phyloP scores from a whole-genome alignment of 305 asterid genomes.

The Fraxinus nigra region DNA sequence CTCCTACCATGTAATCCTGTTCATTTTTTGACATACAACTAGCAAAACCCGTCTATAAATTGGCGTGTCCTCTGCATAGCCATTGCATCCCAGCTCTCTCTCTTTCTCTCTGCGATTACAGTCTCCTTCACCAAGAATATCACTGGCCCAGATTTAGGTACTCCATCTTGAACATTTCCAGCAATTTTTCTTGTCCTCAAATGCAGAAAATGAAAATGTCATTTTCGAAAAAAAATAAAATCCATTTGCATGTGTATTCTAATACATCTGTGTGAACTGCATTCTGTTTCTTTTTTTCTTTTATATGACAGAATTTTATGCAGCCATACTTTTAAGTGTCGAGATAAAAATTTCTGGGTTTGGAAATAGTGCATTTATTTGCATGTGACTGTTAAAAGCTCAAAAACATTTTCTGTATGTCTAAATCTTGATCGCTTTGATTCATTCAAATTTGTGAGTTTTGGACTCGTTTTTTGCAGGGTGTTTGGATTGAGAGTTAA shows the following conservation, averaged over 20 bases:
- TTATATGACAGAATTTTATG: background rate
- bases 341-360: slow-evolving; percentile 11
- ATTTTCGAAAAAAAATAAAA: background rate
- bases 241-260: slow-evolving; percentile 17
- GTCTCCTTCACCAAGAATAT: slow-evolving; percentile 23
- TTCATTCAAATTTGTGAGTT: slow-evolving; percentile 19
- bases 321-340: slow-evolving; percentile 9
- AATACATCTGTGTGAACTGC: slow-evolving; percentile 4
- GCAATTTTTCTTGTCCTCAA: slow-evolving; percentile 9
- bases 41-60: slow-evolving; percentile 28
- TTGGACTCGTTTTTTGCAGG: slow-evolving; percentile 23
- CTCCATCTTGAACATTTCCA: background rate
- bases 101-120: slow-evolving; percentile 2
- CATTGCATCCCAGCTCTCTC: slow-evolving; percentile 26
- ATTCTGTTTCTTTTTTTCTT: background rate
- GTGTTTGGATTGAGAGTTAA: slow-evolving; percentile 19
- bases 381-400: background rate
- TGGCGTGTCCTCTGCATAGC: background rate
- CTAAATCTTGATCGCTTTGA: slow-evolving; percentile 1
- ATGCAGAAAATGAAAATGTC: background rate
- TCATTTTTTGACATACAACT: background rate
- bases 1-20: background rate
- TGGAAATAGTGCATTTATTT: background rate
- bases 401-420: background rate
- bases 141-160: slow-evolving; percentile 43